Conservation (phyloP, 2,329 filamentous ascomycete genomes). For the Zymoseptoria passerinii region DNA sequence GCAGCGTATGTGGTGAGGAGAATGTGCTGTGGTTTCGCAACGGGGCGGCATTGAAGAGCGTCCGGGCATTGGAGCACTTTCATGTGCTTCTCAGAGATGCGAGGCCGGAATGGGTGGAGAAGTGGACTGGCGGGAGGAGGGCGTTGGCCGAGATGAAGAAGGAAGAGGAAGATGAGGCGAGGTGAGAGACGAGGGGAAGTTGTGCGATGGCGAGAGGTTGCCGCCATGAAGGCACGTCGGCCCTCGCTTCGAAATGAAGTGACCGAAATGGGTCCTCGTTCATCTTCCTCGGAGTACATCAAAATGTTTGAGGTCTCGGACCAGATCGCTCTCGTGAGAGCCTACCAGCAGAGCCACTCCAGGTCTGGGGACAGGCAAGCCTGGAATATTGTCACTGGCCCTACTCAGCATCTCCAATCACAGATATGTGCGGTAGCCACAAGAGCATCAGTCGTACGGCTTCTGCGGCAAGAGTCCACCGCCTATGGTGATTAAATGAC, state of each 20-base stretch:
- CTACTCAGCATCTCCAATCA: too few relatives aligned
- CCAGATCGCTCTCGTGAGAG: too few relatives aligned
- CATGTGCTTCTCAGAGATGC: slow-evolving; percentile 66
- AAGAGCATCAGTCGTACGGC: not conserved
- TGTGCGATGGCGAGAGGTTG: too few relatives aligned
- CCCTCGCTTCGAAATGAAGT: too few relatives aligned
- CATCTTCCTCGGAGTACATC: too few relatives aligned
- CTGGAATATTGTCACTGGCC: too few relatives aligned
- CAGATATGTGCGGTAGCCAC: too few relatives aligned
- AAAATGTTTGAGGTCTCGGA: too few relatives aligned
- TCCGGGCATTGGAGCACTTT: slow-evolving; percentile 84
- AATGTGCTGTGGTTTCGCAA: slow-evolving; percentile 85
- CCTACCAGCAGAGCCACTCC: too few relatives aligned
- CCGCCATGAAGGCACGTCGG: too few relatives aligned
- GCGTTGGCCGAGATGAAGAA: not conserved
- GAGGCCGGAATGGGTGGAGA: not conserved
- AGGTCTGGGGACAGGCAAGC: too few relatives aligned
- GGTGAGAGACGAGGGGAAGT: not conserved
- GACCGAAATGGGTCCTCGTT: too few relatives aligned
- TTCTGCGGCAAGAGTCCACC: not conserved
- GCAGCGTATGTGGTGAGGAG: slow-evolving; percentile 40
- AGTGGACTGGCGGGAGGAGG: not conserved
- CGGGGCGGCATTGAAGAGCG: slow-evolving; percentile 74
- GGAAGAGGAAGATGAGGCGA: not conserved
- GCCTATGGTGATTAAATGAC: not conserved